These are phyloP conservation scores for Kluyveromyces marxianus DNA, from an alignment of 1,139 yeast species.

Conservation along the genomic window DNA sequence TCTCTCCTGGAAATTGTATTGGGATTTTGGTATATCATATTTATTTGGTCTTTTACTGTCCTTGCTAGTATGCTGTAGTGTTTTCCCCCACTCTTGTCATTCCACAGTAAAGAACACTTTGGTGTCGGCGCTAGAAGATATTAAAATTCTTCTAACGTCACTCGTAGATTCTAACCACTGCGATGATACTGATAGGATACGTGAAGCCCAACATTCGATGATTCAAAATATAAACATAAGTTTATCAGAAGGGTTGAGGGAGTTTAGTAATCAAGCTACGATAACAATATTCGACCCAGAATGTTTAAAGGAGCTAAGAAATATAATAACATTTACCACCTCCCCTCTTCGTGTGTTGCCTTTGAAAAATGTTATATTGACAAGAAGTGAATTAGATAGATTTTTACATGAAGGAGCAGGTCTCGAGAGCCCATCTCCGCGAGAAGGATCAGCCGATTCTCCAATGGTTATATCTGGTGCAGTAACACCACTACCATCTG, in stretches of 20 bases:
- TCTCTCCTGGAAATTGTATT: conserved; percentile 33
- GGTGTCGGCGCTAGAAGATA: conserved; percentile 17
- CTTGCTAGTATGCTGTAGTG: conserved; percentile 29
- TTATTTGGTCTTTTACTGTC: conserved; percentile 38
- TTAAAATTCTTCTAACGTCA: conserved; percentile 23
- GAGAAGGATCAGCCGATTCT: conserved; percentile 6
- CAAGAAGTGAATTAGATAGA: conserved; percentile 15
- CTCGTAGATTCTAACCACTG: conserved; percentile 18
- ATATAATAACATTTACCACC: conserved; percentile 34
- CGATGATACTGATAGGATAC: conserved; percentile 15
- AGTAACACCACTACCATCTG: conserved; percentile 24
- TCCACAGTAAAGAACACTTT: conserved; percentile 22
- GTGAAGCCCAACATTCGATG: conserved; percentile 26
- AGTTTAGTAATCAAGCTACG: conserved; percentile 37
- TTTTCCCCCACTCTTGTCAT: conserved; percentile 38
- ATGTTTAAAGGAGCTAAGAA: conserved; percentile 34
- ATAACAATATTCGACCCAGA: conserved; percentile 32
- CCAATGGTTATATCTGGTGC: conserved; percentile 19
- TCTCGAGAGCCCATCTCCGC: neutral
- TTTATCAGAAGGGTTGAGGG: conserved; percentile 38
- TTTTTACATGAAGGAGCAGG: conserved; percentile 10
- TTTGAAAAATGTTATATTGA: conserved; percentile 16
- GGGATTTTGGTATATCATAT: conserved; percentile 41
- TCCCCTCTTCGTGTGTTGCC: conserved; percentile 39
- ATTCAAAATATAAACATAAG: conserved; percentile 29